A percentile compares a stretch with the other conserved stretches of the same genome.
Conservation (phyloP, 768 basidiomycete species). For the Mycena rebaudengoi region DNA sequence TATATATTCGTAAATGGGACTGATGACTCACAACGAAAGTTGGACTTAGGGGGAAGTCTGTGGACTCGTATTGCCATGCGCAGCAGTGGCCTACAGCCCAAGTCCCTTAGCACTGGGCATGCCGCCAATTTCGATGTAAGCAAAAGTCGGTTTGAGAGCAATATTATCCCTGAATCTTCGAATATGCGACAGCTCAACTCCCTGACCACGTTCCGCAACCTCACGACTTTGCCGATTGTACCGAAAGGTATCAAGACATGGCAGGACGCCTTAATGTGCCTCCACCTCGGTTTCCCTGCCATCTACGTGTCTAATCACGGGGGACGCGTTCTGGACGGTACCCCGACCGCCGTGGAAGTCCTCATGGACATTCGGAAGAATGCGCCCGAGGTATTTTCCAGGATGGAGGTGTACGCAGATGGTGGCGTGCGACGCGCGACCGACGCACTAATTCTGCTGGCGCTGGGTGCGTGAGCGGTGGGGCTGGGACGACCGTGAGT, state of each 20-base stretch:
- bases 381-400: constrained; percentile 47
- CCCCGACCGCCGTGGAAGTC: constrained; percentile 46
- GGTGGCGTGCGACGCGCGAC: constrained; percentile 57
- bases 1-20: no score
- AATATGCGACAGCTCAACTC: constrained; percentile 12
- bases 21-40: no score
- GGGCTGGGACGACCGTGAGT: constrained; percentile 43
- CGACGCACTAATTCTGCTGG: constrained; percentile 52
- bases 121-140: constrained; percentile 32
- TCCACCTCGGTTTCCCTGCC: constrained; percentile 47
- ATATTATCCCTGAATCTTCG: background rate
- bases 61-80: no score
- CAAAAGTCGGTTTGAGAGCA: background rate
- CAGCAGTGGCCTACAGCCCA: no score
- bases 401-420: constrained; percentile 53
- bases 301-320: constrained; percentile 51
- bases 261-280: constrained; percentile 42
- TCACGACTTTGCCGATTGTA: constrained; percentile 37
- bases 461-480: constrained; percentile 50
- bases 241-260: constrained; percentile 40
- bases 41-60: no score
- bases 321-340: constrained; percentile 48
- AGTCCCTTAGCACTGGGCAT: constrained; percentile 34
- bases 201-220: constrained; percentile 32
- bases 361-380: constrained; percentile 48